Base-by-base conservation (phyloP, 164 flowering plant genomes). In the Liriodendron chinense region DNA sequence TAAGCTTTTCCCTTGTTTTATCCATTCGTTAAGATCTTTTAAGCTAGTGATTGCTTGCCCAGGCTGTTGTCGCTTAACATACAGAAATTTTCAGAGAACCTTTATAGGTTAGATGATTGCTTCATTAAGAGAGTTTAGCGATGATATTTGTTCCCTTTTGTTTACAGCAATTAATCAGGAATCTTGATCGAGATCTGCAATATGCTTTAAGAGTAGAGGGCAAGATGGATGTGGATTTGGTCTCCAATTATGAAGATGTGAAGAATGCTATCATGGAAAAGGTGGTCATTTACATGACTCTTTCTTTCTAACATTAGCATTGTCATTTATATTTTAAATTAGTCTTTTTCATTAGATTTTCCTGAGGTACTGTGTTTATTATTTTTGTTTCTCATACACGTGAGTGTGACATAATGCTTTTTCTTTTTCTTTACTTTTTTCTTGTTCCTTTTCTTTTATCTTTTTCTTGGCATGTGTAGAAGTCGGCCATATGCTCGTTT, bases 201-300 rank as follows among this genome's bases (percentile, higher is more conserved):
- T 93, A 94, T 90, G 98, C 98, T 21, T 88, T 96, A 69, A 83
- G 76, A 82, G 99, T 96, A 70, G 99, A 96, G 89, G 98, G 98
- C 26, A 94, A 94, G 88, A 91, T 93, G 99, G 94, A 91, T 21
- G 68, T 91, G 79, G 96, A 93, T 71, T 80, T 85, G 50, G 89
- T 96, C 63, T 78, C 90, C 74, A 96, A 96, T 79, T 96, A 94
- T 80, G 97, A 89, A 48, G 98, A 93, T 83, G 97, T 96, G 79
- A 96, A 89, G 89, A 84, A 78, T 81, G 88, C 88, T 49, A 96
- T 96, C 73, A 78, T 78, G 83, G 90, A 89, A 79, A 96, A 96
- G 99, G 98, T 96, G 56, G 48, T 28, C n/a, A 18, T 57, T 34
- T 34, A 34, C 43, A 34, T 64, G 22, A 26, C 26, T 26, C 22